A percentile compares a stretch with the other conserved stretches of the same genome.
These are phyloP conservation scores for Chlamydomonas reinhardtii DNA, from an alignment of 163 green algal genomes.

Conservation along the genomic window DNA sequence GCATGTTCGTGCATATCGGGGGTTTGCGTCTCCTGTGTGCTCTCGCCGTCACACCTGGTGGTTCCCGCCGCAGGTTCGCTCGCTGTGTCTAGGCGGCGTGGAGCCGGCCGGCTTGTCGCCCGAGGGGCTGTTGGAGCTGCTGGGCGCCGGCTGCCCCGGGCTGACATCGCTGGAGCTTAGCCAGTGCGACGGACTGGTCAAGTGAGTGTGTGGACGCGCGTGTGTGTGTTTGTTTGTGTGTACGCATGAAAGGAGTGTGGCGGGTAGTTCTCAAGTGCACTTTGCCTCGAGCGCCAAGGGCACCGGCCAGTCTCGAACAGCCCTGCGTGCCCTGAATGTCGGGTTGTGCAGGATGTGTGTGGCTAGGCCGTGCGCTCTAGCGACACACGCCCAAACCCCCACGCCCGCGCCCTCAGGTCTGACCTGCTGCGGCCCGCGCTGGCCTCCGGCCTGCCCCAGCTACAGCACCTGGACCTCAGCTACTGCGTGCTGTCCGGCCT, in stretches of 20 bases:
- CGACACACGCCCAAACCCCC: not conserved
- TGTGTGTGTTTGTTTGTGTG: not conserved
- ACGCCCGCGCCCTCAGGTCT: not conserved
- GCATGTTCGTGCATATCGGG: no score
- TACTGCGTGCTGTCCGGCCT: not conserved
- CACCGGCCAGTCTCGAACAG: no score
- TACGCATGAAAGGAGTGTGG: no score
- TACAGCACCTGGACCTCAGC: conserved; percentile 23
- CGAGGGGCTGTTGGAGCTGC: conserved; percentile 1
- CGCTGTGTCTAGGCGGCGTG: not conserved
- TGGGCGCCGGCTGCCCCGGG: not conserved
- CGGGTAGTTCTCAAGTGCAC: no score
- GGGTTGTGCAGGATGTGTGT: not conserved
- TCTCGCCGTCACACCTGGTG: no score
- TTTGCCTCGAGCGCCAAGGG: no score
- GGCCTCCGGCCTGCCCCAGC: not conserved
- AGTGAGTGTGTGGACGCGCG: conserved; percentile 3
- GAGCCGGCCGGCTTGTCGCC: not conserved
- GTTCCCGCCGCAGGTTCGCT: conserved; percentile 14
- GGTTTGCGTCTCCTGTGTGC: no score
- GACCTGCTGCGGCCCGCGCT: not conserved
- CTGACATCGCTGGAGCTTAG: conserved; percentile 18
- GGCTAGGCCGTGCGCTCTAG: no score
- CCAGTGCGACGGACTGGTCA: conserved; percentile 29
- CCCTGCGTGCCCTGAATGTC: not conserved